Evolutionary conservation across 2,329 filamentous ascomycete genomes (phyloP).

Genomic region (Colletotrichum sp.): DNA sequence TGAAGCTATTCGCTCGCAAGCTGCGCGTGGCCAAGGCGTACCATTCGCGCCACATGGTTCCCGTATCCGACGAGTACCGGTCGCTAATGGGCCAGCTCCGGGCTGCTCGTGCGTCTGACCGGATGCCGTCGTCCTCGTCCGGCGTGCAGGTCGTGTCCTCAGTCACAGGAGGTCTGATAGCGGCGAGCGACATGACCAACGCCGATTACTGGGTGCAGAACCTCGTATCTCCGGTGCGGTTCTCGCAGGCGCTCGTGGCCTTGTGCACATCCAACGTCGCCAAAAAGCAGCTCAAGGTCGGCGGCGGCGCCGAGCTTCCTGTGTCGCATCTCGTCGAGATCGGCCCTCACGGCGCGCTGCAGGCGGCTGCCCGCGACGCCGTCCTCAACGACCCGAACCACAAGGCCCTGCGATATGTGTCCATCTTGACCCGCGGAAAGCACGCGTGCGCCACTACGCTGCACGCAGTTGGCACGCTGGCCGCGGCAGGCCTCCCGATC

Average conservation of each 20-base stretch:
- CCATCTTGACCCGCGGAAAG: background rate
- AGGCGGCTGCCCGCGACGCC: conserved; percentile 49
- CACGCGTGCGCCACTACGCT: background rate
- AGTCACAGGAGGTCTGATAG: background rate
- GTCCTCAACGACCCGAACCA: conserved; percentile 48
- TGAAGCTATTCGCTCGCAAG: conserved; percentile 4
- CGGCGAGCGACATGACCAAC: background rate
- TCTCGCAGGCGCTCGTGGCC: conserved; percentile 3
- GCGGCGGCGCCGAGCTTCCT: conserved; percentile 16
- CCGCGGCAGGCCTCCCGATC: conserved; percentile 31
- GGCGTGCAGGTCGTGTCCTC: conserved; percentile 34
- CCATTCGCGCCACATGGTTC: conserved; percentile 24
- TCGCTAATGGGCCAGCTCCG: background rate
- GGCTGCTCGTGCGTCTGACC: background rate
- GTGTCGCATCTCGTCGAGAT: conserved; percentile 8
- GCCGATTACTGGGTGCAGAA: conserved; percentile 14
- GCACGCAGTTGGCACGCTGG: background rate
- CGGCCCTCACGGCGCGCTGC: conserved; percentile 11
- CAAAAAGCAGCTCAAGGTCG: conserved; percentile 24
- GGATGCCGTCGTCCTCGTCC: background rate
- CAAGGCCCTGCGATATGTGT: conserved; percentile 33
- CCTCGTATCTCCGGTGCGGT: background rate
- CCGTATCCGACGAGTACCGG: background rate
- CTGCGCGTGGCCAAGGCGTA: conserved; percentile 26
- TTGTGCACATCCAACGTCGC: background rate